Evolutionary conservation across 352 stramenopile species (phyloP).

Genomic region (Globisporangium takayamanum): DNA sequence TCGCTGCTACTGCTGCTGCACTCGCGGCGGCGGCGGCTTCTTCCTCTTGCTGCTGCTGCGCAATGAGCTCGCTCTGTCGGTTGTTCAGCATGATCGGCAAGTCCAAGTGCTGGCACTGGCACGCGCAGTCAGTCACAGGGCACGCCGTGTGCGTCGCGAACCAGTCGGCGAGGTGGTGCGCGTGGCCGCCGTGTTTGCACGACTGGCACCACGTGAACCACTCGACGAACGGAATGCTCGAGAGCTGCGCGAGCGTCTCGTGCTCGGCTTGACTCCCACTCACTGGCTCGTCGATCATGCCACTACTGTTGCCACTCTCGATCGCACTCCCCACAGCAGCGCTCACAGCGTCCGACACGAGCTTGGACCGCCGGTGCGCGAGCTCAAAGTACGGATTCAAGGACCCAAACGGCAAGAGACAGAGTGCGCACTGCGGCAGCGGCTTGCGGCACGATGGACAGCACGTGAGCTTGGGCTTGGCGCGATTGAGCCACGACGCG

Average conservation of each 20-base stretch:
- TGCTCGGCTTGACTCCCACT: constrained; percentile 43
- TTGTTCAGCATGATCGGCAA: constrained; percentile 52
- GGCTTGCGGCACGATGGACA: constrained; percentile 91
- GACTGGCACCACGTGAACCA: constrained; percentile 95
- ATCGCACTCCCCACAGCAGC: constrained; percentile 23
- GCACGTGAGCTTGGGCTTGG: constrained; percentile 87
- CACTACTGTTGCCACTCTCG: constrained; percentile 15
- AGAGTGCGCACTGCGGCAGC: constrained; percentile 90
- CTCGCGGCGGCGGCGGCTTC: constrained; percentile 13
- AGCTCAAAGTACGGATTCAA: constrained; percentile 95
- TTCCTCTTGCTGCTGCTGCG: constrained; percentile 23
- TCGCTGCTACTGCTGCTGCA: constrained; percentile 4
- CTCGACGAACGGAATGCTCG: constrained; percentile 92
- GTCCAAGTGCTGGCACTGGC: constrained; percentile 82
- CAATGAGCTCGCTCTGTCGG: constrained; percentile 35
- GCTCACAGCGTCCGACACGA: constrained; percentile 46
- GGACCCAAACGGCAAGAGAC: constrained; percentile 89
- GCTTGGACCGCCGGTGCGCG: constrained; percentile 68
- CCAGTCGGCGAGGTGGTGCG: constrained; percentile 92
- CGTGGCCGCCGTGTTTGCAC: constrained; percentile 88
- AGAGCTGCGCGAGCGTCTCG: constrained; percentile 85
- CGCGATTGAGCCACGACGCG: constrained; percentile 85
- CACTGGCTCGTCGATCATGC: constrained; percentile 41
- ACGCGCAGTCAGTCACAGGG: constrained; percentile 92
- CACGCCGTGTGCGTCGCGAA: constrained; percentile 88